Evolutionary conservation across 2,329 filamentous ascomycete species (phyloP).

Genomic region (Fusarium fracticaudum): DNA sequence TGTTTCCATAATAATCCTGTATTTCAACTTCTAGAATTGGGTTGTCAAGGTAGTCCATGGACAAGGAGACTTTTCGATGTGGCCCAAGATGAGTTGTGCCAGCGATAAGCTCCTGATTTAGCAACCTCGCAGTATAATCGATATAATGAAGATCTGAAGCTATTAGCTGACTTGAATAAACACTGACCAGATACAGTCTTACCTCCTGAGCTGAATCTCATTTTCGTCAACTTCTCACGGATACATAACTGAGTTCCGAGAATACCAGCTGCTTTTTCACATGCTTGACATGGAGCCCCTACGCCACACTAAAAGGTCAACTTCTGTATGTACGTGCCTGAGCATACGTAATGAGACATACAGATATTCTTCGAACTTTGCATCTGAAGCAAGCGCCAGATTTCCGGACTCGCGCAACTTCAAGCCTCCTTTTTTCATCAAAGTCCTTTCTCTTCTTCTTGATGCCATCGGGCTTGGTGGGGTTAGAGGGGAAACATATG

Average conservation of each 20-base stretch:
- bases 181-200: background rate
- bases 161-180: background rate
- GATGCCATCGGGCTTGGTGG: constrained; percentile 37
- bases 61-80: constrained; percentile 38
- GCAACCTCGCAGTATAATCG: constrained; percentile 41
- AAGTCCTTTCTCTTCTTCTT: constrained; percentile 44
- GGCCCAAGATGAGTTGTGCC: constrained; percentile 43
- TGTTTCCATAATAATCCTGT: constrained; percentile 40
- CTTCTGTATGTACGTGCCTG: background rate
- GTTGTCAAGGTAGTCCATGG: constrained; percentile 43
- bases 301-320: constrained; percentile 39
- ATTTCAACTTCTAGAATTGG: constrained; percentile 38
- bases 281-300: constrained; percentile 40
- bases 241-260: constrained; percentile 41
- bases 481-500: constrained; percentile 44
- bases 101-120: constrained; percentile 42
- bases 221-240: constrained; percentile 42
- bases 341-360: constrained; percentile 24
- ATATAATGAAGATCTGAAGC: constrained; percentile 43
- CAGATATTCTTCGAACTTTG: constrained; percentile 41
- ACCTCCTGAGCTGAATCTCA: constrained; percentile 44
- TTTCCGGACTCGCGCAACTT: constrained; percentile 43
- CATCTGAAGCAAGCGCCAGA: constrained; percentile 42
- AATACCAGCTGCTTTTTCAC: constrained; percentile 38
- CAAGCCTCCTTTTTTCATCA: constrained; percentile 38